Conservation (phyloP, 768 basidiomycete genomes). For the Tulasnella sp. region DNA sequence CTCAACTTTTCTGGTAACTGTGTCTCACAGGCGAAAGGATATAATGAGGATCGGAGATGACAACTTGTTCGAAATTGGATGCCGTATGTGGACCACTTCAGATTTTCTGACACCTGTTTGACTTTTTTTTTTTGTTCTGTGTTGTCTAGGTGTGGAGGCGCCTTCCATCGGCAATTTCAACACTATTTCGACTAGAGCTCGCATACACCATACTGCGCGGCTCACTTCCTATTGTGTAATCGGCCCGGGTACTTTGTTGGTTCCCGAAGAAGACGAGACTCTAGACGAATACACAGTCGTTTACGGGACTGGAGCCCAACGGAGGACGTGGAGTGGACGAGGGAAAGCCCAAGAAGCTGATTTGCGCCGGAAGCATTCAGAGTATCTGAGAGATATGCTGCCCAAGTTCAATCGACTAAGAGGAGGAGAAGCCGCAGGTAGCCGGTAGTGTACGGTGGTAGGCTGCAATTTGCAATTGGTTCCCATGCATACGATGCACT, state of each 20-base stretch:
- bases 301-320: conserved; percentile 56
- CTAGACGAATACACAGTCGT: conserved; percentile 75
- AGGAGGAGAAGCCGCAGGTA: conserved; percentile 25
- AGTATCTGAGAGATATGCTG: conserved; percentile 84
- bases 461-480: no score
- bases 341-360: conserved; percentile 75
- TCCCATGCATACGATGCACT: no score
- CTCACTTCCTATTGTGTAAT: conserved; percentile 72
- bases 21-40: conserved; percentile 36
- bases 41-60: conserved; percentile 88
- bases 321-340: conserved; percentile 73
- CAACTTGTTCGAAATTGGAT: conserved; percentile 89
- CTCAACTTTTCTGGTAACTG: conserved; percentile 28
- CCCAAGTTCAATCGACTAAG: conserved; percentile 76
- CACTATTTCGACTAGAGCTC: conserved; percentile 69
- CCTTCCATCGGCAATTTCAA: conserved; percentile 76
- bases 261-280: conserved; percentile 61
- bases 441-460: no score
- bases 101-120: no score
- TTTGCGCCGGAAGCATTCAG: conserved; percentile 72
- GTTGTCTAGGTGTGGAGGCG: conserved; percentile 61
- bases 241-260: conserved; percentile 67
- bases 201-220: conserved; percentile 71
- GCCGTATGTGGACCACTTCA: conserved; percentile 48
- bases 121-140: no score